Percentiles rank a stretch among this genome's conserved stretches.
Evolutionary conservation across 306 rosid species (phyloP).

Genomic region (Styphnolobium japonicum): DNA sequence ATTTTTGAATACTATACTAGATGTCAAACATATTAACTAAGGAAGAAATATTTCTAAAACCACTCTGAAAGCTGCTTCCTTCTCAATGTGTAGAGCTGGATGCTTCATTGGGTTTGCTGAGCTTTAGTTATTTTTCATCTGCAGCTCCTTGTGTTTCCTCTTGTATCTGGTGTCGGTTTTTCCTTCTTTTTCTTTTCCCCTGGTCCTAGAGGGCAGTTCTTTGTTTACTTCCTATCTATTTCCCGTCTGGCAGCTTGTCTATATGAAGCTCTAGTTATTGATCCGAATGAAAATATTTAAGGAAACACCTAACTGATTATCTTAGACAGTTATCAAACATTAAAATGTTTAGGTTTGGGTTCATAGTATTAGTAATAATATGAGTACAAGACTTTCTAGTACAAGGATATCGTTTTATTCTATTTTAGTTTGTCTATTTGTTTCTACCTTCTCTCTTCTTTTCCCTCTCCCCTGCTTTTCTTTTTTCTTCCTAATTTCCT

Average conservation of each 20-base stretch:
- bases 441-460: background rate
- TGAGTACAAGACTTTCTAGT: background rate
- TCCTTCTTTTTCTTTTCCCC: background rate
- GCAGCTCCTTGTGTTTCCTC: background rate
- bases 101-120: background rate
- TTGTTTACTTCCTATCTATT: background rate
- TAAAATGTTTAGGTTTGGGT: background rate
- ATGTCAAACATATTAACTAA: background rate
- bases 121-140: background rate
- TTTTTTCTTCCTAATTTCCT: background rate
- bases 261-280: background rate
- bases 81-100: background rate
- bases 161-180: background rate
- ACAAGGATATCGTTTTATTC: background rate
- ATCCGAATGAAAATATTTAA: background rate
- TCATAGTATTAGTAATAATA: background rate
- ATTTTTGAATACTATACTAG: background rate
- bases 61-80: background rate
- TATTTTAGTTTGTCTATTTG: background rate
- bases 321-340: background rate
- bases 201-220: background rate
- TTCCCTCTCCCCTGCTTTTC: background rate
- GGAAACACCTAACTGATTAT: background rate
- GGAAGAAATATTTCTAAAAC: background rate
- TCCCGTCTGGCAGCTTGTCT: background rate